phyloP scores from a whole-genome alignment of 345 rosid species.

The Brassica rapa region DNA sequence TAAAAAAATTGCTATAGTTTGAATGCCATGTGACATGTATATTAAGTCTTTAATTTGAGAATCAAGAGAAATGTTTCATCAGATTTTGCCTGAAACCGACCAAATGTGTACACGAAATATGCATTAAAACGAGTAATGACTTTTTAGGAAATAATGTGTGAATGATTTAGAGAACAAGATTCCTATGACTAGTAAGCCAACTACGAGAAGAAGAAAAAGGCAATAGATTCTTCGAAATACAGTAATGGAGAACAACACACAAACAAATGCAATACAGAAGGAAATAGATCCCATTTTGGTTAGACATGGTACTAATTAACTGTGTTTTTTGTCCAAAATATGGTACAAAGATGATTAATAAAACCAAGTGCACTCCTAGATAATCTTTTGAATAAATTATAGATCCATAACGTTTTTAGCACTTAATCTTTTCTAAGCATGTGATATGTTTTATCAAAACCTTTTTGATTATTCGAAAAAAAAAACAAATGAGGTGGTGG shows the following conservation, averaged over 20 bases:
- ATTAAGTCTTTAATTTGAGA: not conserved
- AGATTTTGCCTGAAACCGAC: not conserved
- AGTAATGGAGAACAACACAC: constrained; percentile 8
- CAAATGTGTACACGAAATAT: not conserved
- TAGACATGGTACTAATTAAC: not conserved
- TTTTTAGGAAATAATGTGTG: not conserved
- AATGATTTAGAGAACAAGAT: not conserved
- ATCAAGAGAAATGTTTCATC: not conserved
- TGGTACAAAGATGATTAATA: not conserved
- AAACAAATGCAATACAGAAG: not conserved
- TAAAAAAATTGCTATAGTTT: not conserved
- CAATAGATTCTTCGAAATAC: constrained; percentile 3
- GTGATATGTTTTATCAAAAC: not conserved
- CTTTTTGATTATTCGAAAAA: not conserved
- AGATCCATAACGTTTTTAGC: not conserved
- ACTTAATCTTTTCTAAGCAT: not conserved
- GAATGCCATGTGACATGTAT: not conserved
- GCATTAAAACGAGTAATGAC: constrained; percentile 1
- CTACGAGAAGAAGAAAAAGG: not conserved
- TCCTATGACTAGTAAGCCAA: not conserved
- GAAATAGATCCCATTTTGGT: not conserved
- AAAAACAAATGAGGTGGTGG: not conserved
- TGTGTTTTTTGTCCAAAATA: not conserved
- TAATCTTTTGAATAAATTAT: not conserved
- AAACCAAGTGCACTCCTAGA: not conserved